These are phyloP conservation scores for Aureobasidium sp. DNA, from an alignment of 2,329 filamentous ascomycete genomes.

Conservation along the genomic window DNA sequence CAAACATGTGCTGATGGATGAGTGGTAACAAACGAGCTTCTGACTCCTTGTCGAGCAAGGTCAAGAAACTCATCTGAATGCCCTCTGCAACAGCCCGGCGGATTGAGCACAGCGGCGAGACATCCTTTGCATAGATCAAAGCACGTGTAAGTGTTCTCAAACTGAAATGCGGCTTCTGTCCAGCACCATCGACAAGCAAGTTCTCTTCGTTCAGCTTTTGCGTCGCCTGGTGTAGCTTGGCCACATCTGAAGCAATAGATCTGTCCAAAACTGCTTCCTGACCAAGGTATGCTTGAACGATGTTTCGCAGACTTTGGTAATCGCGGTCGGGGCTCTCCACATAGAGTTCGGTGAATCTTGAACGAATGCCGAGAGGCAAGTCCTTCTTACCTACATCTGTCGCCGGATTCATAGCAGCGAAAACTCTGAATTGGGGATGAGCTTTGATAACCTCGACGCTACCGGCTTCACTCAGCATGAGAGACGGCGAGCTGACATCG, in stretches of 20 bases:
- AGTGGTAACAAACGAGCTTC: constrained; percentile 69
- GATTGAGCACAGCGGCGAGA: constrained; percentile 74
- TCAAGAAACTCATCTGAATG: constrained; percentile 96
- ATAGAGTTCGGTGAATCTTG: constrained; percentile 91
- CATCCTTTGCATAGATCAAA: constrained; percentile 76
- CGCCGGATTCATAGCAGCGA: constrained; percentile 98
- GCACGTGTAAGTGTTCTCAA: constrained; percentile 87
- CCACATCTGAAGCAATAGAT: constrained; percentile 69
- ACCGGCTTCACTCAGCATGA: constrained; percentile 86
- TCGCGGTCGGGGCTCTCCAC: constrained; percentile 84
- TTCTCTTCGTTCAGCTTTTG: constrained; percentile 75
- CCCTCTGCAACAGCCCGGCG: constrained; percentile 85
- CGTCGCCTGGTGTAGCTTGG: constrained; percentile 77
- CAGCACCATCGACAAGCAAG: constrained; percentile 83
- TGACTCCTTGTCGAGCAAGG: constrained; percentile 72
- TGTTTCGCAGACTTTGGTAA: constrained; percentile 72
- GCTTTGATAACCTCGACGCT: constrained; percentile 84
- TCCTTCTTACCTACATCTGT: constrained; percentile 97
- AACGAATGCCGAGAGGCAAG: constrained; percentile 76
- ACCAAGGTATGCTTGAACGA: constrained; percentile 82
- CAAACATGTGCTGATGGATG: constrained; percentile 71
- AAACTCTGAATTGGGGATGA: constrained; percentile 88
- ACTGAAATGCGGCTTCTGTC: constrained; percentile 95
- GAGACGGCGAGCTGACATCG: constrained; percentile 64
- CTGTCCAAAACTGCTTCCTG: constrained; percentile 59